Base-by-base conservation (phyloP, 495 filamentous ascomycete genomes). In the Penicillium cataractarum region DNA sequence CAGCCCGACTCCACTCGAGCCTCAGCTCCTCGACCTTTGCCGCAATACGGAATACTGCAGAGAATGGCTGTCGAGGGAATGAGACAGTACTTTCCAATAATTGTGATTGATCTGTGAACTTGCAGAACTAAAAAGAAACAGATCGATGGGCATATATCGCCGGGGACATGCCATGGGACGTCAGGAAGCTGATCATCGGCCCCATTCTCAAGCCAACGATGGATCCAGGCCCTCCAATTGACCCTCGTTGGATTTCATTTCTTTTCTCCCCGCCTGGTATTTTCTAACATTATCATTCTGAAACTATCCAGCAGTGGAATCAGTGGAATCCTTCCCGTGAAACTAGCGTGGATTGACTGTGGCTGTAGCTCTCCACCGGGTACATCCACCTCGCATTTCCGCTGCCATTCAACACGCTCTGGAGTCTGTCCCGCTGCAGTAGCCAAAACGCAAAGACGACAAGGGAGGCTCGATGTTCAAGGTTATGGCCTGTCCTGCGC, bases 1-100 rank as follows among this genome's bases (percentile, higher is more conserved):
- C 46, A 22, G 51, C 26, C 46, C 5, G 24, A 55, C 44, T 69
- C 61, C 63, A 66, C 61, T 48, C 32, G 62, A 69, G 69, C 62
- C 66, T 71, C 69, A 71, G 50, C n/a, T 15, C 15, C 29, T 35
- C 22, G 35, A 50, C 58, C 6, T 15, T 26, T n/a, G 21, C 27
- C 22, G 32, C 33, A 29, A 19, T 21, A 29, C 35, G 19, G 21
- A 37, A n/a, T 5, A 54, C 15, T 31, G 31, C 17, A 53, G 27
- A 53, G n/a, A 21, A n/a, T n/a, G 8, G 19, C 21, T 22, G 42
- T 46, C 42, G 1, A 46, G 19, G 19, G 19, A 4, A 46, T 2
- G 12, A 13, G 19, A 5, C 0, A 9, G 6, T 17, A 13, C 15
- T 15, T n/a, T 15, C 12, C 10, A 39, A 15, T 15, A 3, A 22